Evolutionary conservation across 192 early-diverging fungal genomes (phyloP).

Genomic region (Backusella morwellensis): DNA sequence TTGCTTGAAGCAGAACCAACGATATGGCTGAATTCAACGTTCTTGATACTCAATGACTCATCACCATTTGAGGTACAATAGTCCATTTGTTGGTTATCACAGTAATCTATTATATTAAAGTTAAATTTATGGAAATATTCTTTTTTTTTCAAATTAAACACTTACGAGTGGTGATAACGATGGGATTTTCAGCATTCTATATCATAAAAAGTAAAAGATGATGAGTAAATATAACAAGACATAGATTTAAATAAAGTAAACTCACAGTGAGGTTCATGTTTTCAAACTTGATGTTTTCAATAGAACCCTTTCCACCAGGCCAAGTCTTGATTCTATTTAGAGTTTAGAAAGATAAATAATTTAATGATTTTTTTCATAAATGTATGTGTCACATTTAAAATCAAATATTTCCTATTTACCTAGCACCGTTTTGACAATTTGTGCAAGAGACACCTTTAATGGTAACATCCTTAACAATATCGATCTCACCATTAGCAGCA

Average conservation of each 20-base stretch:
- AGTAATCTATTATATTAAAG: neutral
- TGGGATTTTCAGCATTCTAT: neutral
- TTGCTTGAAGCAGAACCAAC: neutral
- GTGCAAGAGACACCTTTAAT: conserved; percentile 5
- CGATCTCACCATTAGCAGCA: conserved; percentile 8
- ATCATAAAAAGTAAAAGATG: neutral
- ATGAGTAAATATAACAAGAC: neutral
- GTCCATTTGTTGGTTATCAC: neutral
- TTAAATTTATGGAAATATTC: no score
- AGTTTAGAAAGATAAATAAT: neutral
- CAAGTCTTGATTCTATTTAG: conserved; percentile 11
- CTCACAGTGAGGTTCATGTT: conserved; percentile 5
- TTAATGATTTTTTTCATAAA: neutral
- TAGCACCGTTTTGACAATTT: conserved; percentile 10
- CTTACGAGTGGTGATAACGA: conserved; percentile 12
- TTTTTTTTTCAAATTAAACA: neutral
- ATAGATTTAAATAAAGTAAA: neutral
- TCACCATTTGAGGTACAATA: neutral
- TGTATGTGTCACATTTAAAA: neutral
- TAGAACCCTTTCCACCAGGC: neutral
- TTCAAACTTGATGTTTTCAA: conserved; percentile 4
- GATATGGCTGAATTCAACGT: neutral
- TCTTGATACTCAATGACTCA: neutral
- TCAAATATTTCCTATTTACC: neutral
- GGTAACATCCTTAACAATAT: conserved; percentile 12